Percentiles rank a stretch among this genome's conserved stretches.
These are phyloP conservation scores for Perkinsus marinus DNA, from an alignment of 169 alveolate genomes.

Conservation along the genomic window DNA sequence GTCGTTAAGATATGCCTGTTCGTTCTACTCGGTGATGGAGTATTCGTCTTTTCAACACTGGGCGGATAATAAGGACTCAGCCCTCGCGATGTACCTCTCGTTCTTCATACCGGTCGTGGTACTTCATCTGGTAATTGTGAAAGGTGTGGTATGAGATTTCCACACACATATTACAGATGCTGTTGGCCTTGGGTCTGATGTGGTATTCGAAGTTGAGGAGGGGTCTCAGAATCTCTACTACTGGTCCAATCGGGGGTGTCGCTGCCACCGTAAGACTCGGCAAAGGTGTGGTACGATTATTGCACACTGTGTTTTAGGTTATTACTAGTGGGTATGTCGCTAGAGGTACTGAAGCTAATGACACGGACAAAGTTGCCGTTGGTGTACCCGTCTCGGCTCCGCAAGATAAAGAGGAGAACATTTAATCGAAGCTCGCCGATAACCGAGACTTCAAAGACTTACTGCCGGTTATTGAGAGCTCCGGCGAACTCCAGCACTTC, in stretches of 20 bases:
- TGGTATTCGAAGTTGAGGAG: background rate
- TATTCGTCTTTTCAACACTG: background rate
- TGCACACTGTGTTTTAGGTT: background rate
- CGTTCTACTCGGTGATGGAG: background rate
- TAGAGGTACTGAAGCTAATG: background rate
- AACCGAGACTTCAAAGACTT: no score
- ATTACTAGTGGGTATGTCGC: background rate
- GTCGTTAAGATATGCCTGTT: background rate
- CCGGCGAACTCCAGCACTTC: no score
- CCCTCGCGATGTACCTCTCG: background rate
- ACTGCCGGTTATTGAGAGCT: no score
- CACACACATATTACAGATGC: background rate
- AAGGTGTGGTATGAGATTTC: background rate
- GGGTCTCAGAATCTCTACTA: background rate
- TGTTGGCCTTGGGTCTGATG: background rate
- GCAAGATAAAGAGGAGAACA: background rate
- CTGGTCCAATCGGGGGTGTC: background rate
- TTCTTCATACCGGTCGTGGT: background rate
- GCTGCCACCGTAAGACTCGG: background rate
- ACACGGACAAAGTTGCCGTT: background rate
- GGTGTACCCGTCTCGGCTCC: background rate
- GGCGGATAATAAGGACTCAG: background rate
- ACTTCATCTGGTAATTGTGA: background rate
- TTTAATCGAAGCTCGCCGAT: background rate
- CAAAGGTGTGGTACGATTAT: background rate